Percentiles rank a stretch among this genome's conserved stretches.
phyloP scores from a whole-genome alignment of 129 eudicot species.

The Sambucus nigra region DNA sequence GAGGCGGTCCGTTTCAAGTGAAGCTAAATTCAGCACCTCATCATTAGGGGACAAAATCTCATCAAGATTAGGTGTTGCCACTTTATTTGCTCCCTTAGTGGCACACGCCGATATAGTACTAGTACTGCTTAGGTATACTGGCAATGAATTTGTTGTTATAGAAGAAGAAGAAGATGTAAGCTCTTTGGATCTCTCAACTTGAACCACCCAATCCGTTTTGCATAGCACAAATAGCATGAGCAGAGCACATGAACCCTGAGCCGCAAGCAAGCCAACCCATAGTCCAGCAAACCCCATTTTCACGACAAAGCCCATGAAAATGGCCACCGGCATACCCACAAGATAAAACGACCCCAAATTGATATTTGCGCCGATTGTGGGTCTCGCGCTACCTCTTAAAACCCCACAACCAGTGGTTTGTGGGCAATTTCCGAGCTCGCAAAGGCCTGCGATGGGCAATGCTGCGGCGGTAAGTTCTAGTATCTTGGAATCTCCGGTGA shows the following conservation, averaged over 20 bases:
- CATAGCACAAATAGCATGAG: conserved; percentile 60
- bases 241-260: conserved; percentile 74
- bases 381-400: conserved; percentile 85
- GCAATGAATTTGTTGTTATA: conserved; percentile 8
- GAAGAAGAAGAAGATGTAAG: conserved; percentile 33
- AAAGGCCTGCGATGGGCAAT: conserved; percentile 68
- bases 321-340: conserved; percentile 86
- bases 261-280: conserved; percentile 78
- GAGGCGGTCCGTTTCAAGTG: conserved; percentile 53
- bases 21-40: conserved; percentile 21
- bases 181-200: conserved; percentile 62
- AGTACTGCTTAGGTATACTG: neutral
- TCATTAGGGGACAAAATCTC: conserved; percentile 25
- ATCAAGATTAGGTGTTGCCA: conserved; percentile 25
- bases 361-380: conserved; percentile 71
- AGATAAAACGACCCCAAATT: conserved; percentile 81
- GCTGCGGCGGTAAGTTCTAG: conserved; percentile 61
- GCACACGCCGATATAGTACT: too few species aligned
- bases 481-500: conserved; percentile 55
- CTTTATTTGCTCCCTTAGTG: too few species aligned
- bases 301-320: conserved; percentile 50
- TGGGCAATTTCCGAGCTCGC: conserved; percentile 96
- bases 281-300: conserved; percentile 67
- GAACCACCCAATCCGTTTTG: conserved; percentile 61
- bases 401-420: too few species aligned